Percentiles rank a stretch among this genome's conserved stretches.
These are phyloP conservation scores for Talaromyces sp. DNA, from an alignment of 2,329 filamentous ascomycete genomes.

Conservation along the genomic window DNA sequence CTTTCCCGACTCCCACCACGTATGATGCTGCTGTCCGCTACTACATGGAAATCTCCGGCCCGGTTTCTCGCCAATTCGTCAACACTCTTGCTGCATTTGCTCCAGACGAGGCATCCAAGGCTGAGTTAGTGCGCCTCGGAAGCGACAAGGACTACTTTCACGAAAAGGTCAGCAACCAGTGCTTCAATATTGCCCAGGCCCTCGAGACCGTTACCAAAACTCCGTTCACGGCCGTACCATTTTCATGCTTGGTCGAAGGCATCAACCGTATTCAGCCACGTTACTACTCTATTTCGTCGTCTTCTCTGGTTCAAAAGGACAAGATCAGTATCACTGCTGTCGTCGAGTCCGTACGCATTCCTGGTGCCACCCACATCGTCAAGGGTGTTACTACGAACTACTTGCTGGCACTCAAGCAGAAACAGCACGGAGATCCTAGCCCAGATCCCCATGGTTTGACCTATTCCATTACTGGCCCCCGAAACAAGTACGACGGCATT, in stretches of 20 bases:
- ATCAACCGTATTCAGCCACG: slow-evolving; percentile 92
- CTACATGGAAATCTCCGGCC: slow-evolving; percentile 93
- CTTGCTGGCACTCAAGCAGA: slow-evolving; percentile 87
- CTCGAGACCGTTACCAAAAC: slow-evolving; percentile 67
- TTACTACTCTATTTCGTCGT: slow-evolving; percentile 99
- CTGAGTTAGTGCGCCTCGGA: slow-evolving; percentile 82
- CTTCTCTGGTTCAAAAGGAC: slow-evolving; percentile 86
- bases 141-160: slow-evolving; percentile 95
- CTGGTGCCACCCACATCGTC: slow-evolving; percentile 71
- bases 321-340: slow-evolving; percentile 94
- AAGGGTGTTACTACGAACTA: slow-evolving; percentile 98
- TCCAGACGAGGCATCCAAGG: slow-evolving; percentile 75
- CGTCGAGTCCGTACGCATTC: slow-evolving; percentile 75
- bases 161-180: slow-evolving; percentile 70
- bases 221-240: slow-evolving; percentile 79
- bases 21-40: slow-evolving; percentile 91
- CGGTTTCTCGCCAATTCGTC: slow-evolving; percentile 93
- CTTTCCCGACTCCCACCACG: slow-evolving; percentile 93
- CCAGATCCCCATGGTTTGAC: slow-evolving; percentile 78
- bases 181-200: slow-evolving; percentile 84
- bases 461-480: slow-evolving; percentile 80
- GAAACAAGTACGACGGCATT: slow-evolving; percentile 95
- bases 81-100: slow-evolving; percentile 83
- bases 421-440: slow-evolving; percentile 80
- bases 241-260: slow-evolving; percentile 90